Conservation (phyloP, 2,329 filamentous ascomycete species). For the Albophoma yamanashiensis region DNA sequence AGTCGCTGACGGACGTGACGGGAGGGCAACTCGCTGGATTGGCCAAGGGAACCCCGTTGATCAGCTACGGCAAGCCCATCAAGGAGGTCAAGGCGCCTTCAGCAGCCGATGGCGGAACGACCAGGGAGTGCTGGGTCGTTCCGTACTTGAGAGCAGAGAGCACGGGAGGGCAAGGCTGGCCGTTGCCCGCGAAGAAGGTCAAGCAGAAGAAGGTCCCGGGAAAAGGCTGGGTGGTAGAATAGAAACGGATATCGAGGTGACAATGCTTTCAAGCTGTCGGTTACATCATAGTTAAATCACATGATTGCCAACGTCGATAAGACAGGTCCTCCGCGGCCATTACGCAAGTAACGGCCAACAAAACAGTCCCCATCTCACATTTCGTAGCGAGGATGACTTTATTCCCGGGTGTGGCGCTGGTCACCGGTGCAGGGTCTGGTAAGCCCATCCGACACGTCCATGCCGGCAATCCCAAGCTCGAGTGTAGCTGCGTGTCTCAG, state of each 20-base stretch:
- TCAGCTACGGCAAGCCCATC: constrained; percentile 82
- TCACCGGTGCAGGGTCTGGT: constrained; percentile 21
- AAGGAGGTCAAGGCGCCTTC: constrained; percentile 56
- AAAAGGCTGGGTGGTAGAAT: constrained; percentile 65
- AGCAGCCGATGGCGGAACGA: constrained; percentile 23
- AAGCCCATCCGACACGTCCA: not conserved
- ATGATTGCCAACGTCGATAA: not conserved
- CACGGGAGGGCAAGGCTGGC: constrained; percentile 63
- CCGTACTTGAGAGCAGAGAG: constrained; percentile 64
- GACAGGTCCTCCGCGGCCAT: not conserved
- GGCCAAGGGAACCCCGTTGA: constrained; percentile 73
- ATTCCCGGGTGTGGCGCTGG: constrained; percentile 18
- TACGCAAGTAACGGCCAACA: too few relatives aligned
- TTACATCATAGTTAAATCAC: not conserved
- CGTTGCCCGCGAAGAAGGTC: constrained; percentile 75
- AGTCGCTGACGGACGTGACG: constrained; percentile 70
- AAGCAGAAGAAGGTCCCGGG: constrained; percentile 63
- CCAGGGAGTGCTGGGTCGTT: constrained; percentile 73
- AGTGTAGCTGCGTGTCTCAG: not conserved
- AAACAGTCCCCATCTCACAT: not conserved
- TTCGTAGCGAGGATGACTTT: constrained; percentile 9
- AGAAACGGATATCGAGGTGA: constrained; percentile 2
- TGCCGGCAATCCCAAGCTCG: too few relatives aligned
- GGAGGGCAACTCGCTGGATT: constrained; percentile 66
- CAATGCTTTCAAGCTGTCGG: not conserved